Conservation (phyloP, 495 filamentous ascomycete genomes). For the Talaromyces adpressus region DNA sequence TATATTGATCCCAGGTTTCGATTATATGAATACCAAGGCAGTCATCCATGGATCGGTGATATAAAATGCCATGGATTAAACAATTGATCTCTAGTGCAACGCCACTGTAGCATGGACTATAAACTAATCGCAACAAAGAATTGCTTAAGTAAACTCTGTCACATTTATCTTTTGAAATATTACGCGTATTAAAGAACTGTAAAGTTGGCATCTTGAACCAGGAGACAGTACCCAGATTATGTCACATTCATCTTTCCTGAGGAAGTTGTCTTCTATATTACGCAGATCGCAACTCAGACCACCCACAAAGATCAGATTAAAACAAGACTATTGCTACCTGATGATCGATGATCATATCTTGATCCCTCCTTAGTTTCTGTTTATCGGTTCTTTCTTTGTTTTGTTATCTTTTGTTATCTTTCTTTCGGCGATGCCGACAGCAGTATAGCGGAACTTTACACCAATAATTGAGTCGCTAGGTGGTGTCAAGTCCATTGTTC, state of each 20-base stretch:
- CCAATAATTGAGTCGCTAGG: not conserved
- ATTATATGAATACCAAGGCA: not conserved
- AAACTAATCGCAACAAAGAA: not conserved
- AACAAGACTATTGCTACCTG: not conserved
- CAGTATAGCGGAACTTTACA: not conserved
- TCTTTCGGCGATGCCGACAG: not conserved
- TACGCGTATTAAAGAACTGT: not conserved
- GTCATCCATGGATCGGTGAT: no score
- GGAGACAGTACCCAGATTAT: not conserved
- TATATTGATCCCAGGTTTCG: not conserved
- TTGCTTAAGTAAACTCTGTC: not conserved
- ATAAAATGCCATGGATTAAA: no score
- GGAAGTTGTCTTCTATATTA: not conserved
- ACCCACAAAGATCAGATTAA: not conserved
- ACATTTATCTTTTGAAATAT: not conserved
- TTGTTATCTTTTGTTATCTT: not conserved
- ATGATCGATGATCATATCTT: not conserved
- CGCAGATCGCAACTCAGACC: not conserved
- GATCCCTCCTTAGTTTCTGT: not conserved
- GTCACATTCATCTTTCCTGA: not conserved
- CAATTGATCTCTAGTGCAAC: not conserved
- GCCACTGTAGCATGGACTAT: not conserved
- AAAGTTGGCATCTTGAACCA: not conserved
- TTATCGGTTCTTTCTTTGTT: not conserved
- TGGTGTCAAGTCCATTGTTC: not conserved